phyloP scores from a whole-genome alignment of 164 flowering plant species.

The Aristolochia californica region DNA sequence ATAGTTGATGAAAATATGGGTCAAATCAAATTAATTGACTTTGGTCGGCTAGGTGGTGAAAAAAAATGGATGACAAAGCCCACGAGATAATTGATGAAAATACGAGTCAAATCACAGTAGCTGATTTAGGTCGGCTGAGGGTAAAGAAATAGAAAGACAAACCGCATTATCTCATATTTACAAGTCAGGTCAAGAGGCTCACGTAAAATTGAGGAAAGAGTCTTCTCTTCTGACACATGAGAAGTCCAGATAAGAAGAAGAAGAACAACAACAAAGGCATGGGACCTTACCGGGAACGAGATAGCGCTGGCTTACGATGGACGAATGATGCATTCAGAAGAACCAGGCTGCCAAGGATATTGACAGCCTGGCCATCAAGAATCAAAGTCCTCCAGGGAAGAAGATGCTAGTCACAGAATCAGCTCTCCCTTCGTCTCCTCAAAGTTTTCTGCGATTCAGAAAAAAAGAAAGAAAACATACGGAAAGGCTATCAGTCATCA shows the following conservation, averaged over 20 bases:
- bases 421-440: not conserved
- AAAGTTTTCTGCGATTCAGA: not conserved
- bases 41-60: too few relatives aligned
- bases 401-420: not conserved
- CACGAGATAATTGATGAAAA: too few relatives aligned
- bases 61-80: too few relatives aligned
- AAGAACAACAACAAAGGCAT: not conserved
- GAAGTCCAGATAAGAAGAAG: not conserved
- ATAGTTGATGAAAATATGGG: too few relatives aligned
- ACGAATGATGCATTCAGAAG: not conserved
- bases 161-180: too few relatives aligned
- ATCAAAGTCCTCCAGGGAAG: not conserved
- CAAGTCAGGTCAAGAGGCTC: too few relatives aligned
- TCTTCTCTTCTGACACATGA: not conserved
- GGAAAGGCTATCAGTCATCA: too few relatives aligned
- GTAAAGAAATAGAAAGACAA: too few relatives aligned
- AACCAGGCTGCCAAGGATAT: slow-evolving; percentile 1
- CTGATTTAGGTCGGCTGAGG: too few relatives aligned
- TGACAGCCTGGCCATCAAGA: not conserved
- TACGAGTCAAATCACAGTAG: too few relatives aligned
- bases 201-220: not conserved
- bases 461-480: not conserved
- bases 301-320: not conserved
- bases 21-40: too few relatives aligned
- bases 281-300: not conserved